Percentiles rank a stretch among this genome's conserved stretches.
Conservation (phyloP, 441 rosid species). For the Populus hybrid region DNA sequence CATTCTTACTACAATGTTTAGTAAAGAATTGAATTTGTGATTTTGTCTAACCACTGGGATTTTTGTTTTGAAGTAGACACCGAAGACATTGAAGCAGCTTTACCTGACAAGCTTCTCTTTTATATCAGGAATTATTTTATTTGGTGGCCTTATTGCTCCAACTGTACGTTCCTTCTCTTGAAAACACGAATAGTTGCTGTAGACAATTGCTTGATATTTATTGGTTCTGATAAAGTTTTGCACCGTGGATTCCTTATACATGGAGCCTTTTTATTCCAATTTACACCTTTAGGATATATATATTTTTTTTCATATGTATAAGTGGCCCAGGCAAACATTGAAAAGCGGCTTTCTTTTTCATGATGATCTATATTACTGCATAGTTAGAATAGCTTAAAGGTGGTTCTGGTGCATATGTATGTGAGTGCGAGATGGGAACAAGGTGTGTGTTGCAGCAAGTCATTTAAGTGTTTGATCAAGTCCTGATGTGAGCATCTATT, state of each 20-base stretch:
- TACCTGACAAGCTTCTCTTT: constrained; percentile 69
- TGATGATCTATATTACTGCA: neutral
- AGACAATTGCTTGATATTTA: neutral
- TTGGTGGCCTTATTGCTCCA: constrained; percentile 95
- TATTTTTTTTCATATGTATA: neutral
- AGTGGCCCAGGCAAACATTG: neutral
- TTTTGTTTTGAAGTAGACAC: constrained; percentile 50
- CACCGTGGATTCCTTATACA: neutral
- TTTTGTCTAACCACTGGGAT: constrained; percentile 13
- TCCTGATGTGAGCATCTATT: neutral
- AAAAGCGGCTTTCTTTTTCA: neutral
- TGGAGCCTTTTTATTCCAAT: neutral
- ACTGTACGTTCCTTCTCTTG: constrained; percentile 42
- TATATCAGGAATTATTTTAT: constrained; percentile 66
- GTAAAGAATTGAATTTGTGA: neutral
- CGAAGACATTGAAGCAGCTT: constrained; percentile 79
- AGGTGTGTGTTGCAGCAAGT: neutral
- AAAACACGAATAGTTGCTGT: neutral
- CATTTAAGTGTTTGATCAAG: neutral
- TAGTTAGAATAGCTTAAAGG: neutral
- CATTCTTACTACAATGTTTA: neutral
- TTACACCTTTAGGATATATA: neutral
- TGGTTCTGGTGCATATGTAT: neutral
- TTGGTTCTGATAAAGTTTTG: neutral
- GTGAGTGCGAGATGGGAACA: neutral